phyloP scores from a whole-genome alignment of 1,284 basidiomycete species.

The Apiotrichum gracile region DNA sequence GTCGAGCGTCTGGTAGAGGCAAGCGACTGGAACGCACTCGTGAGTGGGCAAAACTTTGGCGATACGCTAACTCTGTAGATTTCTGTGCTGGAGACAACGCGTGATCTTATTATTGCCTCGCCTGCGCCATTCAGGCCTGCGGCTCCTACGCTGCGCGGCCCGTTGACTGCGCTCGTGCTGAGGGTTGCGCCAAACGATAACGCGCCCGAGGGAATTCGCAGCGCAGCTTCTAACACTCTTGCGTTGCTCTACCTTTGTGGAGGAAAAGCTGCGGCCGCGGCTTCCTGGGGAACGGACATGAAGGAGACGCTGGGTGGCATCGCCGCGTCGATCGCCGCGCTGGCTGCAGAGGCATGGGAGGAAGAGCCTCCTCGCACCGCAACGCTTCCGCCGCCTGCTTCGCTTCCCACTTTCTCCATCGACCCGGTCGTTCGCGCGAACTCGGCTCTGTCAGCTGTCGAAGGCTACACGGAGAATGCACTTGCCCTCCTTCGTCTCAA shows the following conservation, averaged over 20 bases:
- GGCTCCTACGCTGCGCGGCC: conserved; percentile 21
- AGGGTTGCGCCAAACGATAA: conserved; percentile 11
- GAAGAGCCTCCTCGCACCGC: conserved; percentile 22
- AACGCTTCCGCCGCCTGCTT: conserved; percentile 2
- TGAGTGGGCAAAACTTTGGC: conserved; percentile 8
- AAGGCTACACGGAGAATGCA: conserved; percentile 30
- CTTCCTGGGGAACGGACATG: conserved; percentile 35
- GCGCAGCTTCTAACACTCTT: conserved; percentile 23
- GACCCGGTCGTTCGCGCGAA: conserved; percentile 25
- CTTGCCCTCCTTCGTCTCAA: conserved; percentile 51
- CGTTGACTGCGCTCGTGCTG: conserved; percentile 28
- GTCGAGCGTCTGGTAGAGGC: conserved; percentile 23
- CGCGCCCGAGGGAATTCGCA: conserved; percentile 2
- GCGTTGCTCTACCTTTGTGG: conserved; percentile 32
- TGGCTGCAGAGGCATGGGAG: conserved; percentile 33
- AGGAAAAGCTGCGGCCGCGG: conserved; percentile 38
- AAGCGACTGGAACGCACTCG: conserved; percentile 20
- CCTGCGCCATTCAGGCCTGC: conserved; percentile 41
- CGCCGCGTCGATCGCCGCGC: conserved; percentile 18
- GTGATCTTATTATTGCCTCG: conserved; percentile 27
- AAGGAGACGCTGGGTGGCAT: conserved; percentile 32
- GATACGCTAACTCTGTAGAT: conserved; percentile 7
- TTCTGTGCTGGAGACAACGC: conserved; percentile 18
- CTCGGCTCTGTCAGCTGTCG: conserved; percentile 21
- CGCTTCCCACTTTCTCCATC: conserved; percentile 19